phyloP scores from a whole-genome alignment of 805 yeast species.

The Cyberlindnera saturnus region DNA sequence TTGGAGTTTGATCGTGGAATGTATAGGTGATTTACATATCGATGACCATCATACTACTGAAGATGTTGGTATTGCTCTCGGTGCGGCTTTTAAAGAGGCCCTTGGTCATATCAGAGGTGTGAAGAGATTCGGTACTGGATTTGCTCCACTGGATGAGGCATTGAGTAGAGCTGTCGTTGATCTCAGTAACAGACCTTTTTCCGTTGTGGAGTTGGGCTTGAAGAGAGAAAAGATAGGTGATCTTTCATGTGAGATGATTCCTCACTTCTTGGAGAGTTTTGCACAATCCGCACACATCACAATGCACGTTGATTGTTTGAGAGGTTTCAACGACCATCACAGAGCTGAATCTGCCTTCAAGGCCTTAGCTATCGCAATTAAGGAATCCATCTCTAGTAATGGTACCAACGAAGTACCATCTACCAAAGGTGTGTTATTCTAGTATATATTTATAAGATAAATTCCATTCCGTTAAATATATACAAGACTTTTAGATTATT shows the following conservation, averaged over 20 bases:
- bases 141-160: conserved; percentile 96
- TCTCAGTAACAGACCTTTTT: conserved; percentile 86
- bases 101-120: conserved; percentile 87
- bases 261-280: conserved; percentile 93
- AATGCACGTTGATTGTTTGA: conserved; percentile 85
- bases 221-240: conserved; percentile 93
- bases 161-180: conserved; percentile 94
- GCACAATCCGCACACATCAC: conserved; percentile 91
- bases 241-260: conserved; percentile 91
- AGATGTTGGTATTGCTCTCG: conserved; percentile 90
- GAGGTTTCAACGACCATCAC: conserved; percentile 96
- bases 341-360: conserved; percentile 94
- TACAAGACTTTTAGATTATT: no score
- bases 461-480: no score
- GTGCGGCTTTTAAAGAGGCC: conserved; percentile 83
- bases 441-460: background rate
- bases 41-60: conserved; percentile 98
- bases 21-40: conserved; percentile 90
- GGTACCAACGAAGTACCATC: conserved; percentile 92
- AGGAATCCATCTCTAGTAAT: conserved; percentile 74
- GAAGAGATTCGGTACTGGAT: conserved; percentile 86
- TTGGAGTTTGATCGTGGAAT: conserved; percentile 86
- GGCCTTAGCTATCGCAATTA: conserved; percentile 89
- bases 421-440: conserved; percentile 90
- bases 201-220: conserved; percentile 83